A percentile compares a stretch with the other conserved stretches of the same genome.
Evolutionary conservation across 345 rosid species (phyloP).

Genomic region (Eucalyptus virginea): DNA sequence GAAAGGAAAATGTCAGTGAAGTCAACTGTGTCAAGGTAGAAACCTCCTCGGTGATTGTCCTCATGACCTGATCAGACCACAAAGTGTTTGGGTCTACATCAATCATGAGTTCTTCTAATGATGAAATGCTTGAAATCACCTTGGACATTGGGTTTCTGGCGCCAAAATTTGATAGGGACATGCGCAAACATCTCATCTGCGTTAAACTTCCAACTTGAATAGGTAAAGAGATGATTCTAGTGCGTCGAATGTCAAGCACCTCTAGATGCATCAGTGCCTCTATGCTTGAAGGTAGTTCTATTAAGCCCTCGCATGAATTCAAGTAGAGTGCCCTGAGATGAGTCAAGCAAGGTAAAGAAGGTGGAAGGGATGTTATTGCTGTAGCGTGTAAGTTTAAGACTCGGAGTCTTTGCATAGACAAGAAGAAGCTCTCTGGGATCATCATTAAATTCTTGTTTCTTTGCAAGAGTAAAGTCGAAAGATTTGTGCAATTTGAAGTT

Average conservation of each 20-base stretch:
- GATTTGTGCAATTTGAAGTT: not conserved
- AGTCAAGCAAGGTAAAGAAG: not conserved
- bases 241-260: conserved; percentile 2
- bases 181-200: not conserved
- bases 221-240: not conserved
- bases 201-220: not conserved
- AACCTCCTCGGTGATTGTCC: not conserved
- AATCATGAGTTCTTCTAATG: not conserved
- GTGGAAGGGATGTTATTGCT: not conserved
- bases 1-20: not conserved
- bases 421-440: not conserved
- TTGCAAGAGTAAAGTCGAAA: not conserved
- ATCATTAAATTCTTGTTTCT: too few relatives aligned
- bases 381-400: conserved; percentile 4
- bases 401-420: not conserved
- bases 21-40: not conserved
- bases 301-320: not conserved
- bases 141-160: not conserved
- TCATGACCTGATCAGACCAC: not conserved
- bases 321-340: conserved; percentile 3
- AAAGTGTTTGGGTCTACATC: not conserved
- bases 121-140: not conserved
- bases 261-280: not conserved
- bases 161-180: not conserved
- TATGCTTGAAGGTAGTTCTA: conserved; percentile 1